Evolutionary conservation across 257 asterid genomes (phyloP).

Genomic region (Fraxinus quadrangulata): DNA sequence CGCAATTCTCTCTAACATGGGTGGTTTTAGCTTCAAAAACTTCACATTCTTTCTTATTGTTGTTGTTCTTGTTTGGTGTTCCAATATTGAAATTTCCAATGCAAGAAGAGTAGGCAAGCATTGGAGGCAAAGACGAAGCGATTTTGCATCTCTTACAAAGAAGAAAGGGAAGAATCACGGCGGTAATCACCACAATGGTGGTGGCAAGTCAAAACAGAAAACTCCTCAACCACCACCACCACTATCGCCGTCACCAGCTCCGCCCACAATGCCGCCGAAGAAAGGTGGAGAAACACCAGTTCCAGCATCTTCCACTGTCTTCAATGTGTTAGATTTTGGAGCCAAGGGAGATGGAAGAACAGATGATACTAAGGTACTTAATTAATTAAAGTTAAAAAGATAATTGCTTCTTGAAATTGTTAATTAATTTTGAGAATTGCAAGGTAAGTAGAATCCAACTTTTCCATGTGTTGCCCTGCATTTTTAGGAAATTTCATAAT

Average conservation of each 20-base stretch:
- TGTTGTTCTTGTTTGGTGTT: constrained; percentile 50
- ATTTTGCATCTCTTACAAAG: constrained; percentile 47
- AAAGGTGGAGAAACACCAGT: constrained; percentile 30
- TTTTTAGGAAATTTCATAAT: constrained; percentile 14
- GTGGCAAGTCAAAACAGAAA: constrained; percentile 50
- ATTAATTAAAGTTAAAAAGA: background rate
- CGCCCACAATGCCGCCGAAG: constrained; percentile 29
- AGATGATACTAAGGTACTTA: constrained; percentile 87
- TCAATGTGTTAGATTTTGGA: constrained; percentile 77
- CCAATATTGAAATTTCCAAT: constrained; percentile 51
- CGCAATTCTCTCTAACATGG: constrained; percentile 37
- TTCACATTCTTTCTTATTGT: constrained; percentile 51
- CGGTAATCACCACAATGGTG: constrained; percentile 42
- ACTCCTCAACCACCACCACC: constrained; percentile 17
- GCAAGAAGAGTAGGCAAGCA: constrained; percentile 68
- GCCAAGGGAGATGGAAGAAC: constrained; percentile 89
- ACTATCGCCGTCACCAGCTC: constrained; percentile 25
- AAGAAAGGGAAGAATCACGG: constrained; percentile 58
- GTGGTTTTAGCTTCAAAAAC: constrained; percentile 45
- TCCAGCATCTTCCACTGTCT: constrained; percentile 35
- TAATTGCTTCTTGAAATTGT: background rate
- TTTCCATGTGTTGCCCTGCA: no score
- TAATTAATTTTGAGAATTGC: background rate
- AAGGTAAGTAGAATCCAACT: no score
- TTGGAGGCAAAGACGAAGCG: constrained; percentile 46